Conservation (phyloP, 495 filamentous ascomycete genomes). For the Tuber calosporum region DNA sequence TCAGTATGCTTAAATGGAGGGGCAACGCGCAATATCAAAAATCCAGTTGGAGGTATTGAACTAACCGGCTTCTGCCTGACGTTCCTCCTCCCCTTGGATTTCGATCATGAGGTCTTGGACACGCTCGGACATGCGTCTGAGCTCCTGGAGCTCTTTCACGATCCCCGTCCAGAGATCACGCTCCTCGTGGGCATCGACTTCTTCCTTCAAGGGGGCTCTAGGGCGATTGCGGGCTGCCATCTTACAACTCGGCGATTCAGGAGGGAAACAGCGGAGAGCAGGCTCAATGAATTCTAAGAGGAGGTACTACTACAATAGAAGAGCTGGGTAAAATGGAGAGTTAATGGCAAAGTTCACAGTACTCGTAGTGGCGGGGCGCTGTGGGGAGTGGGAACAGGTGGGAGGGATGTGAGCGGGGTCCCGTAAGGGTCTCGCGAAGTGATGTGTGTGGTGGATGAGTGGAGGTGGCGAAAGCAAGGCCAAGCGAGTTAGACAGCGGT, state of each 20-base stretch:
- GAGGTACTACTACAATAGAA: not conserved
- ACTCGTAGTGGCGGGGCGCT: not conserved
- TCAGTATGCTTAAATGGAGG: not conserved
- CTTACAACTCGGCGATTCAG: not conserved
- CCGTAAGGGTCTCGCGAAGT: not conserved
- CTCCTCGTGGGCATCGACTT: conserved; percentile 41
- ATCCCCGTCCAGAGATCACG: conserved; percentile 38
- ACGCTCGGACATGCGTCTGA: conserved; percentile 30
- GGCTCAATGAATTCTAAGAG: not conserved
- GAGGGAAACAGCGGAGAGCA: not conserved
- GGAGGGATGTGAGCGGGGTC: not conserved
- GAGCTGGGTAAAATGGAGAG: not conserved
- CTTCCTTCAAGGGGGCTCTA: conserved; percentile 32
- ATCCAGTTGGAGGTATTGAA: not conserved
- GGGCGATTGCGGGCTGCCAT: conserved; percentile 41
- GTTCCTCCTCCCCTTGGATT: conserved; percentile 35
- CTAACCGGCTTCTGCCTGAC: conserved; percentile 29
- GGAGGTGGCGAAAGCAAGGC: not conserved
- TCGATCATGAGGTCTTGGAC: conserved; percentile 29
- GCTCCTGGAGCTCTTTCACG: conserved; percentile 37
- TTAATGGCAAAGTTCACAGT: not conserved
- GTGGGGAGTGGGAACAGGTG: not conserved
- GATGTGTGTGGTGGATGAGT: not conserved
- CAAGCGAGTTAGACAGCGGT: not conserved
- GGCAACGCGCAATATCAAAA: not conserved